These are phyloP conservation scores for Nematodospora valgi DNA, from an alignment of 805 yeast species.

Conservation along the genomic window DNA sequence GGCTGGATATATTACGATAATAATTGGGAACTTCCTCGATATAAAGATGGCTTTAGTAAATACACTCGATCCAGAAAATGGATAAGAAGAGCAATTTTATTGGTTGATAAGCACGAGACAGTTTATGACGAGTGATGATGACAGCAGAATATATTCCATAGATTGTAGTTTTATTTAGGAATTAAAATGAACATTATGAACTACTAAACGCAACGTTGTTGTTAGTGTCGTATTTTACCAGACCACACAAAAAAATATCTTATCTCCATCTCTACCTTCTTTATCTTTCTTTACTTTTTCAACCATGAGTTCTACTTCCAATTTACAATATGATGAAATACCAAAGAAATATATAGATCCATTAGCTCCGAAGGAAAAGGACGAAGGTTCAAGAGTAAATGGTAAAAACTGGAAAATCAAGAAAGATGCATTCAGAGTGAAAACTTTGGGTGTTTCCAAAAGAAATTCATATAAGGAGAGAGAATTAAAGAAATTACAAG, in stretches of 20 bases:
- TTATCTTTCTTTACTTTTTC: too few species aligned
- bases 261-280: background rate
- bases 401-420: conserved; percentile 73
- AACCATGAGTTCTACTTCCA: conserved; percentile 31
- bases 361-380: conserved; percentile 28
- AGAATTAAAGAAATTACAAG: conserved; percentile 62
- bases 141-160: conserved; percentile 1
- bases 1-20: conserved; percentile 59
- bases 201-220: too few species aligned
- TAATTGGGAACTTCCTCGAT: conserved; percentile 43
- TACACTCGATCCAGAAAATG: conserved; percentile 53
- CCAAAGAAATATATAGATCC: conserved; percentile 37
- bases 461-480: conserved; percentile 60
- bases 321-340: conserved; percentile 25
- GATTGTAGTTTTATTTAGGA: background rate
- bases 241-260: background rate
- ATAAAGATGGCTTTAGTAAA: conserved; percentile 43
- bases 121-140: conserved; percentile 16
- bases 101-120: conserved; percentile 20
- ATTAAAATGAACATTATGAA: background rate
- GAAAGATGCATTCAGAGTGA: conserved; percentile 66
- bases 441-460: conserved; percentile 52
- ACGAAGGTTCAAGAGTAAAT: conserved; percentile 50
- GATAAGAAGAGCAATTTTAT: conserved; percentile 43
- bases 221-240: background rate